Evolutionary conservation across 768 basidiomycete species (phyloP).

Genomic region (Lanmaoa pseudosensibilis): DNA sequence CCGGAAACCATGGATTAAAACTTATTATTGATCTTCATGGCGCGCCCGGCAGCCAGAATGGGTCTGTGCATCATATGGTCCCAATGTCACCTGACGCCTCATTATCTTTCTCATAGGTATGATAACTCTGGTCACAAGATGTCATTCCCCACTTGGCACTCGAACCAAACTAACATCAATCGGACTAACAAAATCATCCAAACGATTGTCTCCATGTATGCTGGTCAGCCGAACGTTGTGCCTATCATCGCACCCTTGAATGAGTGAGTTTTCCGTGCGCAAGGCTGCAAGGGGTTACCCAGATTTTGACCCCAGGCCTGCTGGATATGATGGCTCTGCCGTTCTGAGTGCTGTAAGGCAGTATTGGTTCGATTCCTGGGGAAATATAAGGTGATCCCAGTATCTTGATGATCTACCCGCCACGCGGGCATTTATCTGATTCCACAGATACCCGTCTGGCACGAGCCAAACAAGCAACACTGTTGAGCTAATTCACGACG

Average conservation of each 20-base stretch:
- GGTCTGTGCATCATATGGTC: conserved; percentile 39
- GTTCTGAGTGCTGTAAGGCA: conserved; percentile 53
- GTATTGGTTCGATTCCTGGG: conserved; percentile 76
- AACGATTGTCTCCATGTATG: conserved; percentile 59
- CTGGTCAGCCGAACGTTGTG: conserved; percentile 52
- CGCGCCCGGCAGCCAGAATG: conserved; percentile 85
- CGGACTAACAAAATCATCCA: conserved; percentile 69
- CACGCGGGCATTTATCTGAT: conserved; percentile 1
- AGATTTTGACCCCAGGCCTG: conserved; percentile 50
- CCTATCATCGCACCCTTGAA: conserved; percentile 75
- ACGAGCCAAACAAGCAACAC: conserved; percentile 51
- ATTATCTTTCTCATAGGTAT: conserved; percentile 45
- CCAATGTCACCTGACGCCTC: conserved; percentile 3
- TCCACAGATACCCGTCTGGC: conserved; percentile 41
- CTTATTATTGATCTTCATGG: conserved; percentile 79
- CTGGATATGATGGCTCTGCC: conserved; percentile 58
- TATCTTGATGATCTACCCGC: background rate
- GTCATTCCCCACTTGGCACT: conserved; percentile 67
- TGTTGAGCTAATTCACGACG: conserved; percentile 71
- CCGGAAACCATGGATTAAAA: conserved; percentile 67
- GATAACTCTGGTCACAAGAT: conserved; percentile 78
- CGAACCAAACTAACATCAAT: conserved; percentile 59
- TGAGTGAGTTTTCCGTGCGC: conserved; percentile 49
- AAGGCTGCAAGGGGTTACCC: background rate
- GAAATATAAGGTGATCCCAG: conserved; percentile 58